Conservation (phyloP, 495 filamentous ascomycete species). For the Copromyces sp. region DNA sequence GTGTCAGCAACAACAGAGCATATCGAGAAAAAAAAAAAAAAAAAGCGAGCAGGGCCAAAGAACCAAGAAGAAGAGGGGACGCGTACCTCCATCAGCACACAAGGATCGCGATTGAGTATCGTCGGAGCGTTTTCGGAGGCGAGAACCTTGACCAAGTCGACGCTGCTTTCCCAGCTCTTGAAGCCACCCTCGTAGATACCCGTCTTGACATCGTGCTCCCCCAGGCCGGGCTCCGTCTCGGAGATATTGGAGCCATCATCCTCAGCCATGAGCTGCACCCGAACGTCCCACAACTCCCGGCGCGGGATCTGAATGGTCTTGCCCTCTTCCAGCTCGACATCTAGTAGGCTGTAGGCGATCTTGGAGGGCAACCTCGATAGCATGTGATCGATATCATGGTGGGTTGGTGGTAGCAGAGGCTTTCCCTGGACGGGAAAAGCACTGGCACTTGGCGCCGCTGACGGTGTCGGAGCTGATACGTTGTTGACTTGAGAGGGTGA, state of each 20-base stretch:
- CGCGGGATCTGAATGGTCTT: constrained; percentile 54
- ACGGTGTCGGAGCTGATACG: constrained; percentile 6
- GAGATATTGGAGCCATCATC: constrained; percentile 36
- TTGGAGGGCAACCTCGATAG: constrained; percentile 63
- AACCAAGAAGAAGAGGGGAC: neutral
- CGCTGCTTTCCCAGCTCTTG: constrained; percentile 95
- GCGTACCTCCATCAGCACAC: constrained; percentile 67
- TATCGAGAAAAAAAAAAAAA: neutral
- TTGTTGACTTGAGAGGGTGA: constrained; percentile 4
- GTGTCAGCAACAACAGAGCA: constrained; percentile 10
- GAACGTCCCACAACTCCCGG: constrained; percentile 87
- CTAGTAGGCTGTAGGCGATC: constrained; percentile 59
- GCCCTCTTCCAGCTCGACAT: constrained; percentile 38
- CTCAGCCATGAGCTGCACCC: constrained; percentile 89
- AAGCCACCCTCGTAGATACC: constrained; percentile 97
- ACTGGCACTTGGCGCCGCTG: constrained; percentile 19
- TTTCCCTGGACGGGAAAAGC: constrained; percentile 41
- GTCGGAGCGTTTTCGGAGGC: constrained; percentile 46
- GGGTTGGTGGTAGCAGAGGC: constrained; percentile 36
- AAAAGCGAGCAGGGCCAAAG: neutral
- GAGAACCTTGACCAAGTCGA: constrained; percentile 73
- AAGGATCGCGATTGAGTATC: constrained; percentile 29
- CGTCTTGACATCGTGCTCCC: constrained; percentile 74
- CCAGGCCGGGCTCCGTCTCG: constrained; percentile 46
- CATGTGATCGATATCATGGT: constrained; percentile 40